Evolutionary conservation across 1,284 basidiomycete species (phyloP).

Genomic region (Sporisorium iseilematis-ciliati): DNA sequence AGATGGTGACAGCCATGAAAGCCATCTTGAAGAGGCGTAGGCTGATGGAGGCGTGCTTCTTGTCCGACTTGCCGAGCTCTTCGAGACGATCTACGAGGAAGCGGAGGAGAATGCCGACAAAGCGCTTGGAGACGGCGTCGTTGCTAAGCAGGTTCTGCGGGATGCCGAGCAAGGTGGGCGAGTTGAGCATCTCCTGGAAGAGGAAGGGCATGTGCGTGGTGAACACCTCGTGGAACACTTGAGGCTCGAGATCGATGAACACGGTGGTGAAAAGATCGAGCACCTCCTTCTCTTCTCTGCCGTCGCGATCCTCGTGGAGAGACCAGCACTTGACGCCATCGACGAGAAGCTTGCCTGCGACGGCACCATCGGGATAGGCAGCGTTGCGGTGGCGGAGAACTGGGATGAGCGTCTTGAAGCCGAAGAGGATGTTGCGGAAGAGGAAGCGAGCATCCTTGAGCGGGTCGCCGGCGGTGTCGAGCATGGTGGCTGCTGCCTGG

Average conservation of each 20-base stretch:
- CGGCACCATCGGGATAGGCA: conserved; percentile 84
- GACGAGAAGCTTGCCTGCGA: conserved; percentile 88
- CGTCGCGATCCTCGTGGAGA: conserved; percentile 79
- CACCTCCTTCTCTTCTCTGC: conserved; percentile 85
- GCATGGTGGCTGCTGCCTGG: conserved; percentile 69
- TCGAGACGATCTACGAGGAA: conserved; percentile 86
- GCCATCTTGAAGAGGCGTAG: conserved; percentile 96
- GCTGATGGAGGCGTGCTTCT: conserved; percentile 78
- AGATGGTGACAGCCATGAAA: conserved; percentile 87
- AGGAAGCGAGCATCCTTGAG: conserved; percentile 78
- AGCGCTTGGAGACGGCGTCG: conserved; percentile 85
- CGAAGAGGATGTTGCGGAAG: conserved; percentile 89
- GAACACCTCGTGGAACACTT: conserved; percentile 67
- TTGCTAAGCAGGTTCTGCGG: conserved; percentile 88
- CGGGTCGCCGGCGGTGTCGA: conserved; percentile 70
- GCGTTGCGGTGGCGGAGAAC: conserved; percentile 84
- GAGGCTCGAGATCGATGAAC: conserved; percentile 71
- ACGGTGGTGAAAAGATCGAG: conserved; percentile 82
- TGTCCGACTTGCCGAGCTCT: conserved; percentile 86
- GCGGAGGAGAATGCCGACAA: conserved; percentile 91
- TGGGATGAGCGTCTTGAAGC: conserved; percentile 84
- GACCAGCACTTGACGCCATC: conserved; percentile 86
- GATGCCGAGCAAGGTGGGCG: conserved; percentile 84
- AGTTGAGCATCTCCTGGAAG: conserved; percentile 71
- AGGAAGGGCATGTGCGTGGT: conserved; percentile 63